Base-by-base conservation (phyloP, 2,329 filamentous ascomycete genomes). In the Talaromyces sp. region DNA sequence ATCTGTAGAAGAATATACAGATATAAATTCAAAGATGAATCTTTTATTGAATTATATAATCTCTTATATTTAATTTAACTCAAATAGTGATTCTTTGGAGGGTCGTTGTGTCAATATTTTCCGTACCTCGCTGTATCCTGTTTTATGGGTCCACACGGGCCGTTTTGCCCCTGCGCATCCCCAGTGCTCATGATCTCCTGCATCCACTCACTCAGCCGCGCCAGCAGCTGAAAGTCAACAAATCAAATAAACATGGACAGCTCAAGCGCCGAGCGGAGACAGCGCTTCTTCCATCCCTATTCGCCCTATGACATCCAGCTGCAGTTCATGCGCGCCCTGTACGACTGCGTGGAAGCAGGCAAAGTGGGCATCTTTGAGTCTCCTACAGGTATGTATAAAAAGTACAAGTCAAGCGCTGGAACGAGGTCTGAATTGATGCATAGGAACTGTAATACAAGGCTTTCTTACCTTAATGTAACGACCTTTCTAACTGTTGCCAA, bases 301-400 rank as follows among this genome's bases (percentile, higher is more conserved):
- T 85, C 86, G 31, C 92, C 92, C 0, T 97, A 97, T 73, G 83
- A 89, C 57, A 94, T 96, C 50, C 92, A 97, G 69, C 81, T 88
- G 51, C 80, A 93, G 66, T 95, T 97, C 70, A 97, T 97, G 92
- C 86, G 82, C 65, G 84, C 88, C 0, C 82, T 94, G 5, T 96
- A 96, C 70, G 77, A 85, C 55, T 90, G 91, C 62, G 83, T 96
- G 27, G 87, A 95, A 66, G 74, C 88, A 48, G 88, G 90, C 9
- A 90, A 92, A 69, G 81, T 96, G 53, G 92, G 90, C 31, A 92
- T 97, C 50, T 87, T 97, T 52, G 92, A 97, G 71, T 96, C 91
- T 52, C 92, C 92, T n/a, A 97, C 92, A 48, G 92, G 92, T 73
- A 89, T 85, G 63, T 48, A 56, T 19, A 24, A 38, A 12, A 35